Percentiles rank a stretch among this genome's conserved stretches.
These are phyloP conservation scores for Fusarium sp. DNA, from an alignment of 2,329 filamentous ascomycete species.

Conservation along the genomic window DNA sequence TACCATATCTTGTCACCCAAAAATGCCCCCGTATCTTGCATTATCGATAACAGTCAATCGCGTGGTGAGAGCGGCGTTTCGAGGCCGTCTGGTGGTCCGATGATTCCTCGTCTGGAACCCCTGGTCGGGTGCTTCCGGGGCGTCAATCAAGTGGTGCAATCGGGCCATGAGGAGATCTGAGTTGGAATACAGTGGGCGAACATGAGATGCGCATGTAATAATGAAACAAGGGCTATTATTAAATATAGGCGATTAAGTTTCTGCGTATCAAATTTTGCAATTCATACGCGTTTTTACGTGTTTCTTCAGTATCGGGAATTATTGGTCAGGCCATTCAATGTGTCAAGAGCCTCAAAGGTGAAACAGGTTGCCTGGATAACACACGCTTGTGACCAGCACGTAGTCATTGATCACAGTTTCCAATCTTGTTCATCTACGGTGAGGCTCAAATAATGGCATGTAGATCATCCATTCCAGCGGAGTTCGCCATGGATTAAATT, in stretches of 20 bases:
- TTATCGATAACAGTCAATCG: constrained; percentile 8
- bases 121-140: constrained; percentile 30
- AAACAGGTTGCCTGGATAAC: background rate
- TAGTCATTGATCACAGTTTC: too few species aligned
- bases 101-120: constrained; percentile 9
- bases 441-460: background rate
- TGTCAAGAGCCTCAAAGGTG: background rate
- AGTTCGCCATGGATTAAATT: constrained; percentile 8
- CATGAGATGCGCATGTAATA: background rate
- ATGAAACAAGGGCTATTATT: background rate
- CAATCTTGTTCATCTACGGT: background rate
- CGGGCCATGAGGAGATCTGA: constrained; percentile 10
- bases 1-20: background rate
- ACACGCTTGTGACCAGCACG: too few species aligned
- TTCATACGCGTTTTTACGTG: background rate
- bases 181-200: constrained; percentile 4
- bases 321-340: background rate
- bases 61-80: constrained; percentile 30
- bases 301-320: background rate
- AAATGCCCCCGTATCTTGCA: background rate
- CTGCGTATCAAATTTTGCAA: background rate
- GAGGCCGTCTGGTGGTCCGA: constrained; percentile 30
- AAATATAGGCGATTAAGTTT: background rate
- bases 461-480: background rate
- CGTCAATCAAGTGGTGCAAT: constrained; percentile 11